These are phyloP conservation scores for Kazachstania viticola DNA, from an alignment of 805 yeast species.

Conservation along the genomic window DNA sequence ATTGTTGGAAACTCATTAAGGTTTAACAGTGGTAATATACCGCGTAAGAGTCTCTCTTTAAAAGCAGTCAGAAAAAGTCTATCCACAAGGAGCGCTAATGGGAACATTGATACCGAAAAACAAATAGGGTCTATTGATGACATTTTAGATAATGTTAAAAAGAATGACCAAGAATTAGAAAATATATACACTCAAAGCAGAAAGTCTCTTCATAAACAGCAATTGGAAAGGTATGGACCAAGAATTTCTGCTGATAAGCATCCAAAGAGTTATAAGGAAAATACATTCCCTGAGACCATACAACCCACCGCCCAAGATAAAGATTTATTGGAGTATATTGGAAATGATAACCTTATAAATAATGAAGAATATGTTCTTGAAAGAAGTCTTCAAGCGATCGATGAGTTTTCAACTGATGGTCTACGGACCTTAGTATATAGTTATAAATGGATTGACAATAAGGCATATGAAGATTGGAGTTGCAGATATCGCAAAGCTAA, in stretches of 20 bases:
- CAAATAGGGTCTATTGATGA: constrained; percentile 39
- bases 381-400: constrained; percentile 79
- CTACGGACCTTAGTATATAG: constrained; percentile 80
- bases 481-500: constrained; percentile 61
- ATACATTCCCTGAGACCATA: background rate
- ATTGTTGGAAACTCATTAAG: constrained; percentile 25
- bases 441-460: constrained; percentile 53
- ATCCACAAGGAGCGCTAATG: constrained; percentile 7
- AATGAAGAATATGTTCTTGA: constrained; percentile 74
- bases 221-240: constrained; percentile 40
- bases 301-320: background rate
- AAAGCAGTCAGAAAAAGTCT: constrained; percentile 23
- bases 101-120: constrained; percentile 15
- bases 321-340: constrained; percentile 28
- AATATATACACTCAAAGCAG: constrained; percentile 43
- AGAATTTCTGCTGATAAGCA: constrained; percentile 4
- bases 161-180: constrained; percentile 41
- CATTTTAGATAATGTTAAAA: constrained; percentile 31
- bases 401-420: constrained; percentile 92
- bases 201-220: constrained; percentile 49
- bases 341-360: constrained; percentile 44
- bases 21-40: constrained; percentile 18
- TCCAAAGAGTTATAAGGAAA: background rate
- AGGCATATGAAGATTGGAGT: constrained; percentile 58
- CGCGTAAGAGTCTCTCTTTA: constrained; percentile 21